A percentile compares a stretch with the other conserved stretches of the same genome.
phyloP scores from a whole-genome alignment of 345 rosid species.

The Clausena lansium region DNA sequence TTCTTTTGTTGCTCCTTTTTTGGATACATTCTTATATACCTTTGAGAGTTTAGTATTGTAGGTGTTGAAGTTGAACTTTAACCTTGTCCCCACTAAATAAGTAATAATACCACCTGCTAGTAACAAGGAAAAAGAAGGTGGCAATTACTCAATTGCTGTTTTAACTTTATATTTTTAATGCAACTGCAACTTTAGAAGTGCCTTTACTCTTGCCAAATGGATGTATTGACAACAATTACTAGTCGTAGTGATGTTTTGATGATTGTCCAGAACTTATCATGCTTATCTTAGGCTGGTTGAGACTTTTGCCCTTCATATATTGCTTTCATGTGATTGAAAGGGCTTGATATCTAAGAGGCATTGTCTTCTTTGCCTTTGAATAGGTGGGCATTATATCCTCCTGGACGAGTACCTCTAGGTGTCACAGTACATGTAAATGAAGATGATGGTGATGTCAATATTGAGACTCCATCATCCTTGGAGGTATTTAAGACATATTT shows the following conservation, averaged over 20 bases:
- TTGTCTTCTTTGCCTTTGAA: conserved; percentile 20
- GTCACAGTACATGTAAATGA: conserved; percentile 96
- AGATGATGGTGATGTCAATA: conserved; percentile 89
- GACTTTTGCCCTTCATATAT: not conserved
- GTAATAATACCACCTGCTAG: not conserved
- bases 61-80: too few species aligned
- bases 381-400: conserved; percentile 99
- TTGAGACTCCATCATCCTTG: conserved; percentile 85
- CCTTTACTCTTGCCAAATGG: not conserved
- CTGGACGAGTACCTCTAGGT: conserved; percentile 94
- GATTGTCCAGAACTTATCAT: not conserved
- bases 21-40: too few species aligned
- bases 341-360: conserved; percentile 14
- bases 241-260: not conserved
- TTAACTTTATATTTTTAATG: not conserved
- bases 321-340: conserved; percentile 7
- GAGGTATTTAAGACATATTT: conserved; percentile 52
- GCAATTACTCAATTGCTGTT: not conserved
- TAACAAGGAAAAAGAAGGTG: not conserved
- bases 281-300: not conserved
- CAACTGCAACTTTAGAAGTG: not conserved
- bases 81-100: not conserved
- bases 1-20: too few species aligned
- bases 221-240: not conserved
- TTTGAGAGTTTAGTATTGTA: too few species aligned